A percentile compares a stretch with the other conserved stretches of the same genome.
Conservation (phyloP, 1,284 basidiomycete species). For the Rhodofomes roseus region DNA sequence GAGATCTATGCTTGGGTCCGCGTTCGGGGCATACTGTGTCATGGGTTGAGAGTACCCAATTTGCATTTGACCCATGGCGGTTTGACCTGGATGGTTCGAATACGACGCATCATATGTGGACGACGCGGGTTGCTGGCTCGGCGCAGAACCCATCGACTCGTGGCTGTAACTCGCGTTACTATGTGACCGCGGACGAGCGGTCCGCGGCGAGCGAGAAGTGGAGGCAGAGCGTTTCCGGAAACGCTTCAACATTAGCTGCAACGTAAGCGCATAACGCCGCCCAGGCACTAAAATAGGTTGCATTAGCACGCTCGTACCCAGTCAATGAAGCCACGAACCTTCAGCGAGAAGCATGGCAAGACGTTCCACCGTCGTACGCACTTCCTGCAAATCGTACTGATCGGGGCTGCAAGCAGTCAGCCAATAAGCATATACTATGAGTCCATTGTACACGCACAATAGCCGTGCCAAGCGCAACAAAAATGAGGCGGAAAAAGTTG, state of each 20-base stretch:
- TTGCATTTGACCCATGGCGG: constrained; percentile 21
- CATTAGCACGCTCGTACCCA: constrained; percentile 9
- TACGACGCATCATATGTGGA: constrained; percentile 30
- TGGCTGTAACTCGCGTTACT: constrained; percentile 23
- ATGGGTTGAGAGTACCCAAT: constrained; percentile 27
- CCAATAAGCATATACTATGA: background rate
- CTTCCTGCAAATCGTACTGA: constrained; percentile 75
- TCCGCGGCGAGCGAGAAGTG: constrained; percentile 54
- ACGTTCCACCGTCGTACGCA: constrained; percentile 75
- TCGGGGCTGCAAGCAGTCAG: constrained; percentile 54
- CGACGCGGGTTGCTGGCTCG: constrained; percentile 23
- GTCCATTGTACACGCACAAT: constrained; percentile 59
- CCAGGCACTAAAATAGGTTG: constrained; percentile 63
- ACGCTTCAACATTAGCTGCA: constrained; percentile 84
- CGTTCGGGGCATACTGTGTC: constrained; percentile 41
- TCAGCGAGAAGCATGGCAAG: constrained; percentile 72
- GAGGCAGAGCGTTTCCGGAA: constrained; percentile 62
- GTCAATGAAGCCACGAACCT: constrained; percentile 42
- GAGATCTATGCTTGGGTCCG: constrained; percentile 69
- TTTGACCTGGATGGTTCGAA: constrained; percentile 14
- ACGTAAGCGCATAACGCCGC: constrained; percentile 83
- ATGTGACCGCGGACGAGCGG: constrained; percentile 31
- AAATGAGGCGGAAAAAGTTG: constrained; percentile 89
- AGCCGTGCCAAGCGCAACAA: constrained; percentile 80
- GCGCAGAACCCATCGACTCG: constrained; percentile 19